Evolutionary conservation across 352 stramenopile genomes (phyloP).

Genomic region (Globisporangium yorkense): DNA sequence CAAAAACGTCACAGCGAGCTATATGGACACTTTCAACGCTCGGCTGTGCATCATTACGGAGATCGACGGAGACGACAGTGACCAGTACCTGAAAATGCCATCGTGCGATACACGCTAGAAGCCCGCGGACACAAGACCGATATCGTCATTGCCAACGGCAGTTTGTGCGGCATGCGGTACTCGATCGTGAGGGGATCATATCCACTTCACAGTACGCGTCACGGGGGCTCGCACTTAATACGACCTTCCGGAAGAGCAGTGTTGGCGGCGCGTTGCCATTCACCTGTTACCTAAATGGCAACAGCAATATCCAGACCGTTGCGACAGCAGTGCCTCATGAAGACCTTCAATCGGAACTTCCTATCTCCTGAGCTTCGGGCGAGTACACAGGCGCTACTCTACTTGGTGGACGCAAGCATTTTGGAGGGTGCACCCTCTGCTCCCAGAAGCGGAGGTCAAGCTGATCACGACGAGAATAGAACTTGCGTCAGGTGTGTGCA

Average conservation of each 20-base stretch:
- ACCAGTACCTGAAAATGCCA: neutral
- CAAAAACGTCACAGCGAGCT: neutral
- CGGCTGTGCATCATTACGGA: neutral
- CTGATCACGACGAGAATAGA: too few species aligned
- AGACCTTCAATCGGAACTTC: neutral
- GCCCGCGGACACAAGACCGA: neutral
- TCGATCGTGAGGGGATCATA: neutral
- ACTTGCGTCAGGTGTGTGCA: too few species aligned
- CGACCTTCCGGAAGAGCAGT: neutral
- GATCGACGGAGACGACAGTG: neutral
- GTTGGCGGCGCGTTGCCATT: neutral
- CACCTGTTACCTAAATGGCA: neutral
- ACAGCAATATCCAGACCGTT: neutral
- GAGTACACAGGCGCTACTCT: too few species aligned
- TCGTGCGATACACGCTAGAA: neutral
- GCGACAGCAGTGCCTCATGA: neutral
- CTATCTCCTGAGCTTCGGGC: neutral
- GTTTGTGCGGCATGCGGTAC: neutral
- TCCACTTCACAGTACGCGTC: neutral
- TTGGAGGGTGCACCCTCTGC: too few species aligned
- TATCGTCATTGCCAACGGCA: neutral
- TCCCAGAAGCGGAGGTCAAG: too few species aligned
- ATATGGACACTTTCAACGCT: neutral
- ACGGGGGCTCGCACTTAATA: neutral
- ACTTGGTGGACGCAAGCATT: too few species aligned